These are phyloP conservation scores for Aspergillus heteromorphus DNA, from an alignment of 495 filamentous ascomycete genomes.

Conservation along the genomic window DNA sequence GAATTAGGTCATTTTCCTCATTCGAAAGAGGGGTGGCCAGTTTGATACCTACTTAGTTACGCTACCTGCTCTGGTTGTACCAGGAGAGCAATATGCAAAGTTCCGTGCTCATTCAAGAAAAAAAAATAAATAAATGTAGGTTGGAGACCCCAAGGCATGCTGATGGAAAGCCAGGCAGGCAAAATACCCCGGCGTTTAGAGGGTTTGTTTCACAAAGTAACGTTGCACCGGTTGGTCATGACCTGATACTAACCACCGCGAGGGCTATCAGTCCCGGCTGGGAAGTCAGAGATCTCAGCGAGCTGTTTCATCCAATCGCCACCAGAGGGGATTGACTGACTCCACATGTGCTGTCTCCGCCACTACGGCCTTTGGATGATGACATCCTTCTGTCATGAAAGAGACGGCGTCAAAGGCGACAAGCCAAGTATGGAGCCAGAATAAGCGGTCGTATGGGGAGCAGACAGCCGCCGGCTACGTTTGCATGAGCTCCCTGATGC, in stretches of 20 bases:
- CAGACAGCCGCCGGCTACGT: conserved; percentile 20
- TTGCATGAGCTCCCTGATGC: conserved; percentile 13
- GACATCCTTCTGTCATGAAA: background rate
- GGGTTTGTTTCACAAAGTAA: conserved; percentile 20
- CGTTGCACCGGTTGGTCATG: conserved; percentile 12
- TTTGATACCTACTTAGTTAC: conserved; percentile 12
- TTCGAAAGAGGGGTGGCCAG: conserved; percentile 8
- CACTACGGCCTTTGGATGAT: conserved; percentile 1
- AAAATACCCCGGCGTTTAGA: conserved; percentile 16
- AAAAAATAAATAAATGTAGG: conserved; percentile 6
- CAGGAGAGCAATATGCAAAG: conserved; percentile 15
- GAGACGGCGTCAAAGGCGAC: background rate
- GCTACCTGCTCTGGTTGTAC: conserved; percentile 13
- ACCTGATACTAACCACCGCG: conserved; percentile 14
- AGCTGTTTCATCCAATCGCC: conserved; percentile 12
- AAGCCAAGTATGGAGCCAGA: background rate
- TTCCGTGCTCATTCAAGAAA: conserved; percentile 15
- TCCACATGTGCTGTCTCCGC: conserved; percentile 9
- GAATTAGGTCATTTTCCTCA: conserved; percentile 6
- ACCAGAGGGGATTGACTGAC: background rate
- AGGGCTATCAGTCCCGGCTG: conserved; percentile 11
- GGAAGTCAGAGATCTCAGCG: conserved; percentile 8
- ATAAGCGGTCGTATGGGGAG: conserved; percentile 2
- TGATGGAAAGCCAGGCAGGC: conserved; percentile 15
- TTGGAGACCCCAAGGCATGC: conserved; percentile 10